Evolutionary conservation across 306 rosid genomes (phyloP), one percentile per base, ranked within the genome.

Genomic region (Argentina anserina): DNA sequence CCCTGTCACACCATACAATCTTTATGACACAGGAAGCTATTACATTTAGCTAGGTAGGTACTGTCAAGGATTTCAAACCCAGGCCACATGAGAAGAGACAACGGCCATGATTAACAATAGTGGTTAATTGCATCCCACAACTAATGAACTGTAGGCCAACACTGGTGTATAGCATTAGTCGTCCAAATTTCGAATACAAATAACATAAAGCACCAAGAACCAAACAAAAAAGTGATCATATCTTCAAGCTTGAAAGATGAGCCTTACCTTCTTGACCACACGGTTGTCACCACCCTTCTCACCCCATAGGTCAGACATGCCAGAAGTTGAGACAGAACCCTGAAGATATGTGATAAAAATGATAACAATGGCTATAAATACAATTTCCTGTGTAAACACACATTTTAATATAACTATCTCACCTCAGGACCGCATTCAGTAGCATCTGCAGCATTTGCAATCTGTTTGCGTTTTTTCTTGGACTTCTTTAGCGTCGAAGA

Each of bases 401-500:
- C 58, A 60, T 36, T 47, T 26, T 18, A 53, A 31, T 15, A 75
- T 23, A 79, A 73, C 14, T 33, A 21, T 64, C 88, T 56, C 37
- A 89, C 98, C 97, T 87, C 81, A n/a, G 69, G 41, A 79, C 10
- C 78, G 36, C 43, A 81, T 71, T 68, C 81, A 78, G 76, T 61
- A n/a, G 36, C 77, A 55, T 52, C 84, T 56, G 67, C 41, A 18
- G 64, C 41, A 36, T 74, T 76, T 7, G 84, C 65, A 59, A 73
- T 67, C 37, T 63, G 74, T 72, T 83, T 85, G 18, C 26, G 75
- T 25, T 65, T 83, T 78, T 79, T 91, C 70, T 86, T 79, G 36
- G 84, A 55, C 69, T 89, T 94, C 89, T 90, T 91, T 56, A 63
- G 61, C 18, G 71, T 83, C 1, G 99, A 91, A 81, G 95, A 87